Percentiles rank a stretch among this genome's conserved stretches.
These are phyloP conservation scores for Cercophora scortea DNA, from an alignment of 495 filamentous ascomycete genomes.

Conservation along the genomic window DNA sequence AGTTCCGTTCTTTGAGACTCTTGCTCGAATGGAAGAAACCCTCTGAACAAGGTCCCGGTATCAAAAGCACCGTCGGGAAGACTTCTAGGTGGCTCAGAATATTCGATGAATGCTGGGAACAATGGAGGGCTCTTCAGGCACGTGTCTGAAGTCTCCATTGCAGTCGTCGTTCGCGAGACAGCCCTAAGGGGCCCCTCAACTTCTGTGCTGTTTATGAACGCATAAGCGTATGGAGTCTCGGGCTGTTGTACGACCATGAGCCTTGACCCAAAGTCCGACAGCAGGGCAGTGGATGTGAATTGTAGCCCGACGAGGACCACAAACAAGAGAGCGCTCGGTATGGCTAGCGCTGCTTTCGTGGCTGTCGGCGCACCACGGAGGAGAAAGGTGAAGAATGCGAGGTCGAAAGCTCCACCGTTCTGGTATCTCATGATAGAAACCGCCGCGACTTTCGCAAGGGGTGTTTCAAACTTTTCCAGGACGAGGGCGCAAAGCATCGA, in stretches of 20 bases:
- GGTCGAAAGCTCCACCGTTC: neutral
- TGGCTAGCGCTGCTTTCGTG: neutral
- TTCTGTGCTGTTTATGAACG: neutral
- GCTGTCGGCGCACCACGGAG: neutral
- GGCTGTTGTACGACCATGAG: neutral
- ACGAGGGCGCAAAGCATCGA: neutral
- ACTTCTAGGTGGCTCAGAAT: neutral
- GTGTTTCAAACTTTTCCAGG: neutral
- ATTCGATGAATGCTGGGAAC: neutral
- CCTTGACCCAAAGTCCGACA: neutral
- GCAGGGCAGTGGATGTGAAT: neutral
- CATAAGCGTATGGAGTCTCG: neutral
- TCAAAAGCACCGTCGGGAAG: neutral
- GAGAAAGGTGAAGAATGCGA: neutral
- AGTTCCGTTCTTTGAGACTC: neutral
- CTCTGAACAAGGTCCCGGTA: neutral
- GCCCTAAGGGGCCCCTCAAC: too few relatives aligned
- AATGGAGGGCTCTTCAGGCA: neutral
- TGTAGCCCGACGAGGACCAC: neutral
- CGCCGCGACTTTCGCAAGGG: neutral
- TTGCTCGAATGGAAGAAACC: neutral
- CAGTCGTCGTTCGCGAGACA: neutral
- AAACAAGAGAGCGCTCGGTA: neutral
- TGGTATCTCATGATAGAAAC: neutral
- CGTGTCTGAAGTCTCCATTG: neutral